Evolutionary conservation across 78 protist species (phyloP).

Genomic region (Polysphondylium violaceum): DNA sequence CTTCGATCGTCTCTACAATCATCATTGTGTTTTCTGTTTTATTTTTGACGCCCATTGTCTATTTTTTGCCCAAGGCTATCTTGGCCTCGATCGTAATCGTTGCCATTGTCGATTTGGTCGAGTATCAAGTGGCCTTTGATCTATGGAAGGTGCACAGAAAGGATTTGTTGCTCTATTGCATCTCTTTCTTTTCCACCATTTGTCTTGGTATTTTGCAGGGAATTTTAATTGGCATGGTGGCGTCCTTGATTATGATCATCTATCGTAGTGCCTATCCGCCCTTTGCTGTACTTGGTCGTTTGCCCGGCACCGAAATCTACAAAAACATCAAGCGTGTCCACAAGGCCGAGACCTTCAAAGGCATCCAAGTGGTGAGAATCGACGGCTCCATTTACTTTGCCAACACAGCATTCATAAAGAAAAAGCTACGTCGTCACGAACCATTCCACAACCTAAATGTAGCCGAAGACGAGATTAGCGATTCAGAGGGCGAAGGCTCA

Average conservation of each 20-base stretch:
- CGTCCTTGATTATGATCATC: slow-evolving; percentile 78
- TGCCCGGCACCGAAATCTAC: slow-evolving; percentile 73
- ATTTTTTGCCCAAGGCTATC: slow-evolving; percentile 82
- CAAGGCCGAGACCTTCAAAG: slow-evolving; percentile 71
- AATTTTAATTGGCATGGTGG: slow-evolving; percentile 66
- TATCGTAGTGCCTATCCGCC: slow-evolving; percentile 73
- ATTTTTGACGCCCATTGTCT: slow-evolving; percentile 72
- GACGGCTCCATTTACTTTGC: slow-evolving; percentile 80
- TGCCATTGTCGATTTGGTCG: slow-evolving; percentile 84
- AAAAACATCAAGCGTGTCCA: slow-evolving; percentile 74
- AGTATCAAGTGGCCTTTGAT: slow-evolving; percentile 28
- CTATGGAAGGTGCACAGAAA: slow-evolving; percentile 58
- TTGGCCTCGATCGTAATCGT: slow-evolving; percentile 83
- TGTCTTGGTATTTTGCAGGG: slow-evolving; percentile 80
- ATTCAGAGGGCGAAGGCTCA: slow-evolving; percentile 16
- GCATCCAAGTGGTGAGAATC: slow-evolving; percentile 66
- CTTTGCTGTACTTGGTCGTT: slow-evolving; percentile 80
- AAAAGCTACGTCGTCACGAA: slow-evolving; percentile 45
- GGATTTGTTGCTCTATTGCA: slow-evolving; percentile 36
- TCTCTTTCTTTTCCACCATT: slow-evolving; percentile 79
- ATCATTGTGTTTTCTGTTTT: slow-evolving; percentile 72
- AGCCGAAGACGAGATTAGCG: not conserved
- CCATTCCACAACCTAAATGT: slow-evolving; percentile 14
- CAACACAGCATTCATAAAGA: slow-evolving; percentile 38
- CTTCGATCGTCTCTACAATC: slow-evolving; percentile 66